A percentile compares a stretch with the other conserved stretches of the same genome.
Conservation (phyloP, 2,329 filamentous ascomycete species). For the Fusarium multiceps region DNA sequence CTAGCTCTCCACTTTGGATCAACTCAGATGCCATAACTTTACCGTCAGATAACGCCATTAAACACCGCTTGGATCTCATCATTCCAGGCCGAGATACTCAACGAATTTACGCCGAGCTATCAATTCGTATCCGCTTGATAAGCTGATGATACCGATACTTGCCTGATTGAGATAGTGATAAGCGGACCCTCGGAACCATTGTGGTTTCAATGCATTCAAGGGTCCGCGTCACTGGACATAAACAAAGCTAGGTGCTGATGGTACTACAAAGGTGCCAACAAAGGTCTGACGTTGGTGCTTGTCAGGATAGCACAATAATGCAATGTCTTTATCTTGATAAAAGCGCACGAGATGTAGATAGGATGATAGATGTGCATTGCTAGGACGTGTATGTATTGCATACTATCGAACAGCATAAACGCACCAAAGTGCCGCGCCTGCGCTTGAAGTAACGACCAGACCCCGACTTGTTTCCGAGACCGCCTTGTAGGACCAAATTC, state of each 20-base stretch:
- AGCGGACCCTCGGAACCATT: conserved; percentile 21
- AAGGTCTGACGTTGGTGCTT: background rate
- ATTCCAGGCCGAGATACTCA: conserved; percentile 33
- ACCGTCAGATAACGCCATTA: conserved; percentile 47
- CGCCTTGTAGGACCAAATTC: background rate
- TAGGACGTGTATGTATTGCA: background rate
- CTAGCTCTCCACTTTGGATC: conserved; percentile 30
- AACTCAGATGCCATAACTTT: conserved; percentile 36
- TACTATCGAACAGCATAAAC: background rate
- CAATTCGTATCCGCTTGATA: conserved; percentile 17
- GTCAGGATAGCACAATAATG: background rate
- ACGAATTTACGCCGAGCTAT: conserved; percentile 4
- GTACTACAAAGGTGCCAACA: background rate
- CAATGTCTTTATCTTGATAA: background rate
- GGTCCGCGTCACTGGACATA: background rate
- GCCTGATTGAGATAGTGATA: conserved; percentile 13
- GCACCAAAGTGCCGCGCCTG: background rate
- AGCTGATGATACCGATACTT: conserved; percentile 8
- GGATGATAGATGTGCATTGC: background rate
- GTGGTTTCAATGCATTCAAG: conserved; percentile 10
- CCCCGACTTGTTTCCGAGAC: background rate
- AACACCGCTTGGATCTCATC: conserved; percentile 40
- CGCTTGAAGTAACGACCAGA: background rate
- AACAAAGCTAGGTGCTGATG: conserved; percentile 9
- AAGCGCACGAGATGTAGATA: background rate